These are phyloP conservation scores for Calonectria ilicicola DNA, from an alignment of 2,329 filamentous ascomycete species.

Conservation along the genomic window DNA sequence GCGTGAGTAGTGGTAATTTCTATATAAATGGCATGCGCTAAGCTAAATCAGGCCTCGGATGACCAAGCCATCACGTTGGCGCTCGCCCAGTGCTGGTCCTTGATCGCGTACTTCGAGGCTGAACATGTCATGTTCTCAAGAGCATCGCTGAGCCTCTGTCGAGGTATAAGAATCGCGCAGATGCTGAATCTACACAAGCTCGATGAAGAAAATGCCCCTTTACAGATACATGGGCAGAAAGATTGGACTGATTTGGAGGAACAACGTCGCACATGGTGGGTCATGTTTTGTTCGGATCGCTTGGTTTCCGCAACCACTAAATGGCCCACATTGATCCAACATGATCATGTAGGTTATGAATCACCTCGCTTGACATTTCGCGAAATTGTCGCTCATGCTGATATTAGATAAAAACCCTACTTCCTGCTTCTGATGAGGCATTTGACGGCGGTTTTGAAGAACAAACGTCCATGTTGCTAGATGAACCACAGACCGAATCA, in stretches of 20 bases:
- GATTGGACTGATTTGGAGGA: conserved; percentile 83
- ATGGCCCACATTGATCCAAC: conserved; percentile 85
- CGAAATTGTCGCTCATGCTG: neutral
- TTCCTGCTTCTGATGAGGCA: conserved; percentile 80
- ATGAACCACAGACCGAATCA: conserved; percentile 51
- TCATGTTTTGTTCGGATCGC: conserved; percentile 80
- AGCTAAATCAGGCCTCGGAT: conserved; percentile 29
- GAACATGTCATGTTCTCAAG: conserved; percentile 84
- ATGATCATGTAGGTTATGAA: conserved; percentile 63
- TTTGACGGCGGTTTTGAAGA: conserved; percentile 74
- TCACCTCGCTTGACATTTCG: accelerated
- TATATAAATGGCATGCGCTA: neutral
- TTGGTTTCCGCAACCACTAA: conserved; percentile 87
- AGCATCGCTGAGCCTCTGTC: conserved; percentile 82
- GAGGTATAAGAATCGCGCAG: conserved; percentile 74
- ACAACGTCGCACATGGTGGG: conserved; percentile 84
- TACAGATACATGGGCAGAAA: conserved; percentile 60
- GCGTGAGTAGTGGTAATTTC: neutral
- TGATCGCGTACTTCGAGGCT: conserved; percentile 82
- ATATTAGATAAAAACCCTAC: conserved; percentile 73
- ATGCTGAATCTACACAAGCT: conserved; percentile 86
- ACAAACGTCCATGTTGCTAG: conserved; percentile 69
- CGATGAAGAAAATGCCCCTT: conserved; percentile 62
- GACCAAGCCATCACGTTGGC: conserved; percentile 64
- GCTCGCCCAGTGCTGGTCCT: conserved; percentile 80